Evolutionary conservation across 1,284 basidiomycete species (phyloP), one percentile per base, ranked within the genome.

Genomic region (Golubevia sp.): DNA sequence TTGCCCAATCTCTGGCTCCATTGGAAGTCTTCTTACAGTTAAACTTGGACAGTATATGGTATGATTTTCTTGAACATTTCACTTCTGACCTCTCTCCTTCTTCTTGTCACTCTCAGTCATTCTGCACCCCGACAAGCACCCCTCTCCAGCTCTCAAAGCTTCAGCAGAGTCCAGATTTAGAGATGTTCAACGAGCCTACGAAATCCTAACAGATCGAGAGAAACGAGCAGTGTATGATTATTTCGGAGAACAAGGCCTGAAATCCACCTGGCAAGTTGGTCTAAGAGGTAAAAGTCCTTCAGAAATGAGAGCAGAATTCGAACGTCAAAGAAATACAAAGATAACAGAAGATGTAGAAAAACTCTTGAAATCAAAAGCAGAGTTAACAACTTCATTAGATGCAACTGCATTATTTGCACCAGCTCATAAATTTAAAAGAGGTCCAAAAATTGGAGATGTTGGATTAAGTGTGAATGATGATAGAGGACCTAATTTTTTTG

Each of bases 101-200:
- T 51, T 15, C 55, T 2, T 30, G n/a, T 21, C 21, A n/a, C 38
- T 51, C 44, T 58, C 15, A 50, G 78, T 92, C n/a, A 84, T 90
- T n/a, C 91, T 92, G 63, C 92, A 93, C 73, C 92, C 92, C 2
- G 92, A 94, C 86, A 92, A 91, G 76, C 91, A 93, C 67, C 86
- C 85, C n/a, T 88, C 89, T 71, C 86, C 88, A 58, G 76, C 83
- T 3, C 85, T 87, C 63, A 90, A 89, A 79, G 86, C 85, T 44
- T 86, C 88, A 0, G 91, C 92, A 1, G 87, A 88, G 25, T 86
- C 87, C 53, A 86, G 87, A 56, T 93, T 93, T 70, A 86, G 91
- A 25, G 88, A 91, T 74, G 86, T 93, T 18, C 91, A 92, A 69
- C 90, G 90, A 68, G 91, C 92, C 18, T 92, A 92, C 76, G 84